Percentiles rank a stretch among this genome's conserved stretches.
phyloP scores from a whole-genome alignment of 1,284 basidiomycete genomes.

The Chiua sp. region DNA sequence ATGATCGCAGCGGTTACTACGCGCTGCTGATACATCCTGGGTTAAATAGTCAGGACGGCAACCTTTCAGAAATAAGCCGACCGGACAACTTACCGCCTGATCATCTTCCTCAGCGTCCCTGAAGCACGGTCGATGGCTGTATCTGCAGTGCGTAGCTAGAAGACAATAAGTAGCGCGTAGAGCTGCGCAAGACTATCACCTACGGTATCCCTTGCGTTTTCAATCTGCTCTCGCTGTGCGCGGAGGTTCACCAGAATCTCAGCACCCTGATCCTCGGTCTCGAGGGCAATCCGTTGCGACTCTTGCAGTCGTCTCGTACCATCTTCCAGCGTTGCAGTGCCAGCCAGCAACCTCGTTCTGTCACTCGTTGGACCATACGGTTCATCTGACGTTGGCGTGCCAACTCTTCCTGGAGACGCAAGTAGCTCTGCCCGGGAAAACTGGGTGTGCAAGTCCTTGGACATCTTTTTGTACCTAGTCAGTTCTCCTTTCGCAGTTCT shows the following conservation, averaged over 20 bases:
- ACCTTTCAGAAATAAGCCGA: constrained; percentile 4
- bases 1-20: constrained; percentile 75
- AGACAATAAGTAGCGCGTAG: constrained; percentile 12
- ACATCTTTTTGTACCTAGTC: constrained; percentile 78
- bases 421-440: constrained; percentile 67
- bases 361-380: constrained; percentile 74
- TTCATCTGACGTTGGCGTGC: constrained; percentile 72
- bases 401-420: constrained; percentile 47
- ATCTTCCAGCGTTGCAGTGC: constrained; percentile 77
- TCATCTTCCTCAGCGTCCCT: constrained; percentile 78
- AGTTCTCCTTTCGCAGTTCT: constrained; percentile 76
- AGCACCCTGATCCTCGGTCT: constrained; percentile 96
- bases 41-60: constrained; percentile 31
- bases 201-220: constrained; percentile 91
- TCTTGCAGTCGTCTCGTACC: constrained; percentile 86
- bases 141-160: constrained; percentile 72
- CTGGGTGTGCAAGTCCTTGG: constrained; percentile 64
- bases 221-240: constrained; percentile 93
- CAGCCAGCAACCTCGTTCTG: constrained; percentile 78
- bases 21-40: constrained; percentile 84
- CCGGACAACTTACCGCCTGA: constrained; percentile 59
- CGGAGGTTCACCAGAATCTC: constrained; percentile 90
- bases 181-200: constrained; percentile 29
- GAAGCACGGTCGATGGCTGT: constrained; percentile 75
- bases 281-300: constrained; percentile 91